phyloP scores from a whole-genome alignment of 108 stramenopile genomes.

The Asterionellopsis glacialis region DNA sequence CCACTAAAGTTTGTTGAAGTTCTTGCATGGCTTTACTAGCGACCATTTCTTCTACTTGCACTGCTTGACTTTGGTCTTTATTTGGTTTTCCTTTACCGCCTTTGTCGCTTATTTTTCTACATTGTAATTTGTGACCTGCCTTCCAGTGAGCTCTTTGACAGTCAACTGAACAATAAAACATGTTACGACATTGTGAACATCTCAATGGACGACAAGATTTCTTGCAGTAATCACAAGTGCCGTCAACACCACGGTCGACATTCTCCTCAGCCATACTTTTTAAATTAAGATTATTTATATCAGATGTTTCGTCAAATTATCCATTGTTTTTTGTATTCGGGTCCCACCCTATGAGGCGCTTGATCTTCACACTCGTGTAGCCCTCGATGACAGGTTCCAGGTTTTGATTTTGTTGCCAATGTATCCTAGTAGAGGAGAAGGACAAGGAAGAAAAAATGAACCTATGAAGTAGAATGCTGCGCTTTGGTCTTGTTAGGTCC shows the following conservation, averaged over 20 bases:
- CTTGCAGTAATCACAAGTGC: not conserved
- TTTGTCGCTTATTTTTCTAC: not conserved
- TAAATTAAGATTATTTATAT: too few species aligned
- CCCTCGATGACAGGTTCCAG: too few species aligned
- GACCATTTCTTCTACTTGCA: too few species aligned
- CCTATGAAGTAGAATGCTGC: too few species aligned
- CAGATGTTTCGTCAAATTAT: too few species aligned
- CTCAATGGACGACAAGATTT: slow-evolving; percentile 11
- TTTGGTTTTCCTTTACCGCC: not conserved
- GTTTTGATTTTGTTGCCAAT: too few species aligned
- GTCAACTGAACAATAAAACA: slow-evolving; percentile 35
- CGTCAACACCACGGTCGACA: not conserved
- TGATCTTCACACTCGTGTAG: too few species aligned
- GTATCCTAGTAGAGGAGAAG: too few species aligned
- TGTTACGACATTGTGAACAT: slow-evolving; percentile 22
- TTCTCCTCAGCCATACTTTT: not conserved
- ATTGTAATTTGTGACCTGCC: slow-evolving; percentile 9
- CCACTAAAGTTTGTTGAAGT: not conserved
- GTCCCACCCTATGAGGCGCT: too few species aligned
- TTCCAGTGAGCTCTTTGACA: slow-evolving; percentile 39
- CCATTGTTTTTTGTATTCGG: too few species aligned
- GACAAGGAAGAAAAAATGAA: too few species aligned
- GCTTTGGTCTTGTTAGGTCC: not conserved
- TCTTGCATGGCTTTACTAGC: slow-evolving; percentile 3
- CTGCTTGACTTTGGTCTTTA: not conserved